Evolutionary conservation across 257 asterid species (phyloP), one percentile per base, ranked within the genome.

Genomic region (Solanum habrochaites): DNA sequence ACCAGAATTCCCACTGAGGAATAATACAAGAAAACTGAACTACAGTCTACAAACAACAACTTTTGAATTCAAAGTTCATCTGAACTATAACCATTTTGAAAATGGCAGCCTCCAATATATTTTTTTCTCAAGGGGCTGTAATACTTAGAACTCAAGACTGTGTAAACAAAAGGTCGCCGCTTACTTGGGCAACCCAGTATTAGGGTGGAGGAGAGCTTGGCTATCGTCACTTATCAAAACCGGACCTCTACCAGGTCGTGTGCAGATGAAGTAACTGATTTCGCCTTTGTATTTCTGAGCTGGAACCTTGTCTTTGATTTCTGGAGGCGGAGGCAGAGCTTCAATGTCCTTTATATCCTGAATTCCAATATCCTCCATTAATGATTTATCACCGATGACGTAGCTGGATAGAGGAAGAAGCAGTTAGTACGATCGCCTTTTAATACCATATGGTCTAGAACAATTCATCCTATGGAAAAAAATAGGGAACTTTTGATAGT

Each of bases 351-450:
- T 94, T 87, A 93, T 72, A 85, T 90, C 91, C 72, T 91, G 90
- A 90, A 97, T 90, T 35, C 97, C 97, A 1, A 97, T 98, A 87
- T 97, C 99, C 88, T 93, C 86, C 23, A 95, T 83, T 89, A 97
- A 93, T 8, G 99, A 92, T 87, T 92, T 94, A 90, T 95, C 99
- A 80, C 99, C 99, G 20, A 97, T 93, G 39, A 97, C 93, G 56
- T 97, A 95, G 90, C 99, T 97, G 95, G 87, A 85, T 58, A 85
- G 86, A 32, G 32, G 31, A 8, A 56, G 83, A 58, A 43, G 39
- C 39, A 42, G 62, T 43, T 7, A 42, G 31, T 77, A 4, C 13
- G 39, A 77, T 13, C 31, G 2, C 4, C 82, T 1, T 2, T 43
- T 2, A 56, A 43, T 13, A 12, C 12, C 14, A 42, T 2, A 43